These are phyloP conservation scores for Hyaloscypha variabilis DNA, from an alignment of 495 filamentous ascomycete species.

Conservation along the genomic window DNA sequence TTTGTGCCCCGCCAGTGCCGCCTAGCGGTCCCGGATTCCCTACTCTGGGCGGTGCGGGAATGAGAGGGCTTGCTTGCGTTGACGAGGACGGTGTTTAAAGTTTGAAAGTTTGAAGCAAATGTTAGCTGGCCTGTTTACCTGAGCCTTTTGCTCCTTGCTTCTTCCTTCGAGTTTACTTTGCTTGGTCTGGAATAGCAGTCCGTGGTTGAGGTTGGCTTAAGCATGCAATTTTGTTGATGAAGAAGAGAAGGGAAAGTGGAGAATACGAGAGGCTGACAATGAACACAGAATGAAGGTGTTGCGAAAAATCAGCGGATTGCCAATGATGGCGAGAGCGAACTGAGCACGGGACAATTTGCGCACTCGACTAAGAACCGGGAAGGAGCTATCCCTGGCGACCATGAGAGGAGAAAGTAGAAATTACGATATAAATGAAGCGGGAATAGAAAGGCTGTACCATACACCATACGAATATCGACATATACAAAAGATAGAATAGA, in stretches of 20 bases:
- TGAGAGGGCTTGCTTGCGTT: not conserved
- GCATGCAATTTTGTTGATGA: not conserved
- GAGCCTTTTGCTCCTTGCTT: not conserved
- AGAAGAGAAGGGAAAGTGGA: not conserved
- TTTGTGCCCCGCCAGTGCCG: not conserved
- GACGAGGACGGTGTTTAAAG: not conserved
- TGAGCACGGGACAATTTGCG: slow-evolving; percentile 17
- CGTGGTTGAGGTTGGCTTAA: too few species aligned
- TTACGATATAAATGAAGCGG: too few species aligned
- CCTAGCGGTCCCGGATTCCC: not conserved
- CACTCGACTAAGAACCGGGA: slow-evolving; percentile 23
- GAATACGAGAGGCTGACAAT: not conserved
- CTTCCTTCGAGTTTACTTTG: not conserved
- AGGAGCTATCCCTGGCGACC: slow-evolving; percentile 13
- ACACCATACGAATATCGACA: not conserved
- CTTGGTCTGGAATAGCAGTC: too few species aligned
- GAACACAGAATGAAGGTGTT: slow-evolving; percentile 6
- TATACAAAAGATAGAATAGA: not conserved
- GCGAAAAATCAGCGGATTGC: slow-evolving; percentile 21
- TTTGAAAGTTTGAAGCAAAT: not conserved
- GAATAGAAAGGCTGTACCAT: slow-evolving; percentile 8
- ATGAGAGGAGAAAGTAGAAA: slow-evolving; percentile 13
- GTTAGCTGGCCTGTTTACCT: not conserved
- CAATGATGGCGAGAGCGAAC: slow-evolving; percentile 17
- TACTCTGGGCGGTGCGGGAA: not conserved